Conservation (phyloP, 768 basidiomycete genomes). For the Leccinum incarnatum region DNA sequence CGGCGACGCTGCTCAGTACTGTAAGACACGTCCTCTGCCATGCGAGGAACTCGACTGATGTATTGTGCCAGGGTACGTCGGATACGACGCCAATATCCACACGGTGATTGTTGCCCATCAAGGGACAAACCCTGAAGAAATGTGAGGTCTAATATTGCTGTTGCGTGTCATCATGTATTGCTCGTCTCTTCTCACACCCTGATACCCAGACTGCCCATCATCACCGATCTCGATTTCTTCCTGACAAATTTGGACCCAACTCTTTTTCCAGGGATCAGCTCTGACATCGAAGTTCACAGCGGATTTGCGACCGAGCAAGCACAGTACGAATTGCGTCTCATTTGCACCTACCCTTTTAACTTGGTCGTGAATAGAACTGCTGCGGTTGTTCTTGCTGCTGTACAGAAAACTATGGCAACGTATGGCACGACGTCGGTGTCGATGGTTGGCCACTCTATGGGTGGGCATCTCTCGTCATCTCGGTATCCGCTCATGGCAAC, state of each 20-base stretch:
- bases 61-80: conserved; percentile 47
- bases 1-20: conserved; percentile 42
- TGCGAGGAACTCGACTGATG: neutral
- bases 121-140: no score
- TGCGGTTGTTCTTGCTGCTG: conserved; percentile 42
- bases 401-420: conserved; percentile 37
- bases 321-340: conserved; percentile 29
- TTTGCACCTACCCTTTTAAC: neutral
- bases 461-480: conserved; percentile 17
- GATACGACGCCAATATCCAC: conserved; percentile 41
- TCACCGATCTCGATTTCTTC: conserved; percentile 44
- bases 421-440: conserved; percentile 39
- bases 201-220: conserved; percentile 26
- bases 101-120: conserved; percentile 31
- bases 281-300: conserved; percentile 40
- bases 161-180: neutral
- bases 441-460: conserved; percentile 43
- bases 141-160: no score
- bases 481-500: neutral
- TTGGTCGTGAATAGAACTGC: conserved; percentile 36
- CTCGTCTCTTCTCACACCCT: neutral
- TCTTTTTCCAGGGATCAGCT: conserved; percentile 50
- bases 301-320: conserved; percentile 49
- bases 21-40: conserved; percentile 23
- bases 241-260: conserved; percentile 32